Percentiles rank a stretch among this genome's conserved stretches.
Conservation (phyloP, 2,329 filamentous ascomycete species). For the Lasiodiplodia citricola region DNA sequence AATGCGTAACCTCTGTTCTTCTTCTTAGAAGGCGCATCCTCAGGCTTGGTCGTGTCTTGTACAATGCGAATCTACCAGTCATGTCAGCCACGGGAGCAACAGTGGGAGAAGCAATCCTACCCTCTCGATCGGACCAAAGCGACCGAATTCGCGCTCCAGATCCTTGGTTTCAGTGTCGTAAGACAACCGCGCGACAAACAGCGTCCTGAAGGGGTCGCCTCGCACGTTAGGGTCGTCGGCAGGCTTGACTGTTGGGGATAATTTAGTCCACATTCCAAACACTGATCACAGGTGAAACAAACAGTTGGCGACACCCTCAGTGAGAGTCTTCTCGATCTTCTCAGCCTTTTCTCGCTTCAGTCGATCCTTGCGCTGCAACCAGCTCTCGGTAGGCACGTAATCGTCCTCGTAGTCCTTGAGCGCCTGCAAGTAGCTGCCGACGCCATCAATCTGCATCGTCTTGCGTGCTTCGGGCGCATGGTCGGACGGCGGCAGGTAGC, state of each 20-base stretch:
- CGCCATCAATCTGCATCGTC: conserved; percentile 73
- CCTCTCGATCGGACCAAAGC: conserved; percentile 92
- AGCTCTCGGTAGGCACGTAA: conserved; percentile 87
- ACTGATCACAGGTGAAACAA: conserved; percentile 35
- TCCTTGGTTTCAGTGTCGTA: conserved; percentile 91
- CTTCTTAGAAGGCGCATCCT: conserved; percentile 60
- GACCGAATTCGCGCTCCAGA: conserved; percentile 89
- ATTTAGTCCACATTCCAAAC: background rate
- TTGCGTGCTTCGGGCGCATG: conserved; percentile 80
- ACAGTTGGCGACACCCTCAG: conserved; percentile 71
- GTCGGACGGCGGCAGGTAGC: conserved; percentile 85
- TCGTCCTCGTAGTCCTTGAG: conserved; percentile 77
- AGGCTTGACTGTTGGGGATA: conserved; percentile 70
- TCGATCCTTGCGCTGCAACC: conserved; percentile 85
- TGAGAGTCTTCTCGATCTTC: conserved; percentile 66
- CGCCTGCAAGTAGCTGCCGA: conserved; percentile 76
- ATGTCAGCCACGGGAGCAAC: conserved; percentile 15
- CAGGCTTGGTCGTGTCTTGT: conserved; percentile 73
- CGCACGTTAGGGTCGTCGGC: conserved; percentile 84
- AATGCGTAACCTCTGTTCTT: conserved; percentile 95
- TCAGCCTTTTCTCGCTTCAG: conserved; percentile 80
- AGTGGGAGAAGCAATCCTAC: conserved; percentile 57
- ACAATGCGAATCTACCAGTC: conserved; percentile 79
- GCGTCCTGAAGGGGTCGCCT: conserved; percentile 92
- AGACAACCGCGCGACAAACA: conserved; percentile 88